Evolutionary conservation across 2,329 filamentous ascomycete genomes (phyloP), one percentile per base, ranked within the genome.

Genomic region (Pseudogymnoascus sp.): DNA sequence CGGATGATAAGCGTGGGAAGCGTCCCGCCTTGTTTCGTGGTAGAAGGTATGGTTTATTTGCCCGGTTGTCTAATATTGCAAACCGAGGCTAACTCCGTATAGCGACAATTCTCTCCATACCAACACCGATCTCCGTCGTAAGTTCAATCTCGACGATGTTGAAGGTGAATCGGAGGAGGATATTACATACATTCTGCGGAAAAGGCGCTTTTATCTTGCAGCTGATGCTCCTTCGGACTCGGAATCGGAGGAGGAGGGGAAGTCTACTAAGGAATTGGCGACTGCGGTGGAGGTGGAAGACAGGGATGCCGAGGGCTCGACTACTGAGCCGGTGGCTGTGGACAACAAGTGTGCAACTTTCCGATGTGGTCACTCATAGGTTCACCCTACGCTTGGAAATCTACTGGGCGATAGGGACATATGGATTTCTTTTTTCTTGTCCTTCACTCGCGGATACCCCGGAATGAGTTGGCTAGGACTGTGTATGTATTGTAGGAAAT

Each of bases 321-420:
- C 74, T 4, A 71, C 74, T 36, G 74, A 77, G 23, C 75, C 76
- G 41, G 69, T 83, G 2, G 76, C 79, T 30, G 79, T 84, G 1
- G 74, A 76, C 3, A 76, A 79, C 14, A 83, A 83, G 1, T 75
- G 86, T 4, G 33, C 77, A 79, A 16, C 69, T 77, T 30, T 73
- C 79, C 2, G 79, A 82, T 67, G 66, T 80, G 19, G 69, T 80
- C 39, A 77, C 75, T 6, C 67, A n/a, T n/a, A n/a, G n/a, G n/a
- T n/a, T n/a, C n/a, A n/a, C n/a, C n/a, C n/a, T n/a, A n/a, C n/a
- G n/a, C 39, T 42, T 42, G 39, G 39, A 22, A 23, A 42, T 42
- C 16, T 23, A 23, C 39, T 23, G 39, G 39, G 14, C 39, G 5
- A 42, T 12, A 42, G 3, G 19, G 39, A 4, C 19, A 42, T 42